Evolutionary conservation across 345 rosid species (phyloP).

Genomic region (Rhizophora mangle): DNA sequence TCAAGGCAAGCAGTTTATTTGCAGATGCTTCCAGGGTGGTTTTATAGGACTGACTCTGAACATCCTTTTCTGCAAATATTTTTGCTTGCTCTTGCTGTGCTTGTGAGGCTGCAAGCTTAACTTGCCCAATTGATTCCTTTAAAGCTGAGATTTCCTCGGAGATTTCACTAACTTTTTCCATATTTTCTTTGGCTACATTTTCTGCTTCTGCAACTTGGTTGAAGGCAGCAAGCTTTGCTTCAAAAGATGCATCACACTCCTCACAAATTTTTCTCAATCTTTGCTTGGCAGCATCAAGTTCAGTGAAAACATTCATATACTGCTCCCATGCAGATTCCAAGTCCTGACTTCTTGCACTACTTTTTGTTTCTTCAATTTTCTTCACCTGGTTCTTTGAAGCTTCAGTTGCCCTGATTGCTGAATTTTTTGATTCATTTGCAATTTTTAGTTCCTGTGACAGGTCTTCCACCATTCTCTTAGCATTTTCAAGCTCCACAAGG

Average conservation of each 20-base stretch:
- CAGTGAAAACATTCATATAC: conserved; percentile 47
- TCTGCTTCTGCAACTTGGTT: conserved; percentile 64
- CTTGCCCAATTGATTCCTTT: conserved; percentile 75
- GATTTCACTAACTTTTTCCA: conserved; percentile 68
- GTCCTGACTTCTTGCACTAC: conserved; percentile 45
- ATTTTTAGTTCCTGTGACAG: conserved; percentile 53
- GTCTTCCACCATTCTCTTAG: conserved; percentile 64
- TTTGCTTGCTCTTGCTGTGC: conserved; percentile 62
- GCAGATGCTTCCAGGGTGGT: conserved; percentile 62
- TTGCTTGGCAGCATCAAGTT: conserved; percentile 75
- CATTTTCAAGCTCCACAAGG: conserved; percentile 66
- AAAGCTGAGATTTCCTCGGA: conserved; percentile 65
- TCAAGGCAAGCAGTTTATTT: conserved; percentile 49
- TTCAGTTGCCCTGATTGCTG: conserved; percentile 60
- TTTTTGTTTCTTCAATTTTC: conserved; percentile 51
- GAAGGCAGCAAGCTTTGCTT: conserved; percentile 53
- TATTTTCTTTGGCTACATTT: conserved; percentile 46
- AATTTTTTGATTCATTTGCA: conserved; percentile 56
- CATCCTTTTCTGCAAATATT: conserved; percentile 69
- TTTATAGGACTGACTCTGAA: conserved; percentile 54
- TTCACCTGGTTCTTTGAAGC: conserved; percentile 52
- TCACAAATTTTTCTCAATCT: conserved; percentile 67
- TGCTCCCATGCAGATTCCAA: conserved; percentile 53
- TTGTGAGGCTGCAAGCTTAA: conserved; percentile 73
- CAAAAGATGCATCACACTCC: conserved; percentile 50